A percentile compares a stretch with the other conserved stretches of the same genome.
These are phyloP conservation scores for Microstegium vimineum DNA, from an alignment of 176 grass and related monocot species.

Conservation along the genomic window DNA sequence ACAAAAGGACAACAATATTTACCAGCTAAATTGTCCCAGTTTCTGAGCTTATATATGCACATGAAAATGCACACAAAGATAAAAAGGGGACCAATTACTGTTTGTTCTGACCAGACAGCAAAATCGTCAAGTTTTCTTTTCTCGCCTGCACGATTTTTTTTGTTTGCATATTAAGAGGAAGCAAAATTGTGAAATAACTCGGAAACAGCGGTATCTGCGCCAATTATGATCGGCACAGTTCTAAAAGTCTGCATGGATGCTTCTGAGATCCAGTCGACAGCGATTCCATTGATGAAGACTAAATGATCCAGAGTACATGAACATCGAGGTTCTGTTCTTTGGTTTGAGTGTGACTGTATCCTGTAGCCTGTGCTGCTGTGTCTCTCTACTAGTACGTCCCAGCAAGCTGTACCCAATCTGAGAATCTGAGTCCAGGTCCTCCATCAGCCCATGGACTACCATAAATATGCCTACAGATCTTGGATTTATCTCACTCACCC, in stretches of 20 bases:
- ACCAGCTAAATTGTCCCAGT: background rate
- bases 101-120: constrained; percentile 3
- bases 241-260: background rate
- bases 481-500: background rate
- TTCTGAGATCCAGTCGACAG: constrained; percentile 27
- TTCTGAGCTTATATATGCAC: background rate
- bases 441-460: background rate
- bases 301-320: background rate
- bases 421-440: background rate
- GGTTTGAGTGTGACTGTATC: background rate
- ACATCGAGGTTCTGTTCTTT: background rate
- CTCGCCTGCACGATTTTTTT: too few species aligned
- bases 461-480: too few species aligned
- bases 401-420: background rate
- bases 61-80: background rate
- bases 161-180: too few species aligned
- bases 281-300: constrained; percentile 13
- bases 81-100: background rate
- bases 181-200: too few species aligned
- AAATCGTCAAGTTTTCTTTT: background rate
- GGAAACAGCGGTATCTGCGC: too few species aligned
- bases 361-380: background rate
- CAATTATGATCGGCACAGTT: too few species aligned
- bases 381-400: too few species aligned
- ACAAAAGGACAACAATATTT: background rate